Conservation (phyloP, 192 early-diverging fungal genomes). For the Coemansia sp. region DNA sequence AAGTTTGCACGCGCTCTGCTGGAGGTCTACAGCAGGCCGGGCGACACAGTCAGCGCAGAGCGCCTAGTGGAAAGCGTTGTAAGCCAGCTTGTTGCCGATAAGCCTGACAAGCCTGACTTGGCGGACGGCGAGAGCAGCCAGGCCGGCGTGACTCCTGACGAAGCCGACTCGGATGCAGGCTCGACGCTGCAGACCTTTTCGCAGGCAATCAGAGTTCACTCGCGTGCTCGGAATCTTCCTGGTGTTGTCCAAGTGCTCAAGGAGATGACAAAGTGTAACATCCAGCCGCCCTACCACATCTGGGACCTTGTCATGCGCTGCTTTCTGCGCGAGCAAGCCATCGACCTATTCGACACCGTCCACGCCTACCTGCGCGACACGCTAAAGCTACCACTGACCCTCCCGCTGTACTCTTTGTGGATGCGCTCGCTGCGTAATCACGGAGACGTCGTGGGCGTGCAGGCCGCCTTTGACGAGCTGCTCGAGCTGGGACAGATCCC, state of each 20-base stretch:
- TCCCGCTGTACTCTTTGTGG: conserved; percentile 51
- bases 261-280: conserved; percentile 19
- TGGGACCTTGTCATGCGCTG: conserved; percentile 40
- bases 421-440: conserved; percentile 52
- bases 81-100: not conserved
- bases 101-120: not conserved
- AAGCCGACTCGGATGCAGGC: not conserved
- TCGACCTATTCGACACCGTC: conserved; percentile 49
- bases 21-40: conserved; percentile 37
- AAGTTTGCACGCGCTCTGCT: conserved; percentile 49
- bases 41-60: conserved; percentile 20
- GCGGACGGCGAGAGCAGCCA: not conserved
- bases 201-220: conserved; percentile 33
- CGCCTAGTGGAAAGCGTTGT: conserved; percentile 20
- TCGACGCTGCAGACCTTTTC: conserved; percentile 7
- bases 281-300: conserved; percentile 29
- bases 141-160: not conserved
- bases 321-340: conserved; percentile 46
- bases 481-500: conserved; percentile 49
- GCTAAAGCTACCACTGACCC: conserved; percentile 41
- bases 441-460: conserved; percentile 47
- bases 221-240: conserved; percentile 35
- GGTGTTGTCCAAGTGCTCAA: conserved; percentile 38
- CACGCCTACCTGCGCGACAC: conserved; percentile 43
- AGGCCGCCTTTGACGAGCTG: conserved; percentile 54